Conservation (phyloP, 805 yeast genomes). For the Yamadazyma laniorum region DNA sequence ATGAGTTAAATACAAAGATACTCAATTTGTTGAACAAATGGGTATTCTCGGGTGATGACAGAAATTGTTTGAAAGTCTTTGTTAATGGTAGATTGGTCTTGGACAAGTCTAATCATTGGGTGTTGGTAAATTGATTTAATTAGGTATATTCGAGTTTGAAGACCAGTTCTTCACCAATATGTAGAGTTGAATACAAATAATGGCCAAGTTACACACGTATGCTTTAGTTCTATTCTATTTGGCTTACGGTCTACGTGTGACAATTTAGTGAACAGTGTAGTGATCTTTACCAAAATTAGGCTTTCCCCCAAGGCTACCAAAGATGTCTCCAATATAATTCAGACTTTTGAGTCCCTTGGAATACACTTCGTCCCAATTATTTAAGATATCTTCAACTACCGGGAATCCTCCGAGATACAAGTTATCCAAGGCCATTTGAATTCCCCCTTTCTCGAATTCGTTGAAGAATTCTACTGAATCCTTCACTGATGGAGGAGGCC, state of each 20-base stretch:
- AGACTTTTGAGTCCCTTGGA: slow-evolving; percentile 30
- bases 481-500: slow-evolving; percentile 45
- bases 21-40: slow-evolving; percentile 74
- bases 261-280: slow-evolving; percentile 8
- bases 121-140: slow-evolving; percentile 7
- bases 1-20: slow-evolving; percentile 29
- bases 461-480: slow-evolving; percentile 52
- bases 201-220: no score
- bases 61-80: slow-evolving; percentile 80
- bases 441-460: slow-evolving; percentile 51
- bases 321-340: slow-evolving; percentile 62
- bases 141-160: no score
- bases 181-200: no score
- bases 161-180: no score
- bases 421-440: slow-evolving; percentile 47
- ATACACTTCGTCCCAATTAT: slow-evolving; percentile 46
- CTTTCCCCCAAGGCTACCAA: slow-evolving; percentile 50
- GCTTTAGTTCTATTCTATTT: no score
- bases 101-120: slow-evolving; percentile 27
- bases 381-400: slow-evolving; percentile 50
- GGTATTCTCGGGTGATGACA: slow-evolving; percentile 92
- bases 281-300: slow-evolving; percentile 37
- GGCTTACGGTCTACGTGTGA: no score
- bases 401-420: slow-evolving; percentile 54
- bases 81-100: slow-evolving; percentile 72